phyloP scores from a whole-genome alignment of 306 rosid species.

The Lathyrus aphaca region DNA sequence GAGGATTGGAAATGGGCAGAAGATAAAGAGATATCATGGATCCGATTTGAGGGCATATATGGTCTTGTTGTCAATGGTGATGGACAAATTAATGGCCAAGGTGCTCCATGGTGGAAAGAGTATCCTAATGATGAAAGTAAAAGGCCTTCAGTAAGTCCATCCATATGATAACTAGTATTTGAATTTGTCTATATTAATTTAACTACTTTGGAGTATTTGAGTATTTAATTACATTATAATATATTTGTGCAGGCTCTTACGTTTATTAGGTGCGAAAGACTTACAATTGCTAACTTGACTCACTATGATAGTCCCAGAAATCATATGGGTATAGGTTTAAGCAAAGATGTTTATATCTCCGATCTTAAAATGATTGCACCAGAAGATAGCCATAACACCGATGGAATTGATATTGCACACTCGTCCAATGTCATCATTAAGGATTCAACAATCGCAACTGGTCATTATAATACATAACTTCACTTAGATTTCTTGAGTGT shows the following conservation, averaged over 20 bases:
- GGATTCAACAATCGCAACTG: constrained; percentile 39
- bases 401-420: constrained; percentile 48
- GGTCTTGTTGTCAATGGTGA: constrained; percentile 50
- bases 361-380: constrained; percentile 49
- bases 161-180: not conserved
- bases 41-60: constrained; percentile 12
- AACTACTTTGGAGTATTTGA: not conserved
- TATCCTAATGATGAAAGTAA: not conserved
- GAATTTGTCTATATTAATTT: not conserved
- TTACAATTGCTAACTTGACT: no score
- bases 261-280: no score
- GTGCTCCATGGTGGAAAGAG: constrained; percentile 58
- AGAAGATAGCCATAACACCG: constrained; percentile 57
- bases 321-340: constrained; percentile 41
- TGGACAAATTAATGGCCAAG: constrained; percentile 56
- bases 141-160: constrained; percentile 42
- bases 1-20: constrained; percentile 39
- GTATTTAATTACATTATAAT: no score
- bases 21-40: constrained; percentile 23
- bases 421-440: constrained; percentile 33
- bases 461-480: constrained; percentile 10
- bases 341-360: constrained; percentile 14
- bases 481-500: not conserved
- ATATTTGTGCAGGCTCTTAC: no score
- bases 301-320: constrained; percentile 41